These are phyloP conservation scores for Solanum chiquidenum DNA, from an alignment of 257 asterid species.

Conservation along the genomic window DNA sequence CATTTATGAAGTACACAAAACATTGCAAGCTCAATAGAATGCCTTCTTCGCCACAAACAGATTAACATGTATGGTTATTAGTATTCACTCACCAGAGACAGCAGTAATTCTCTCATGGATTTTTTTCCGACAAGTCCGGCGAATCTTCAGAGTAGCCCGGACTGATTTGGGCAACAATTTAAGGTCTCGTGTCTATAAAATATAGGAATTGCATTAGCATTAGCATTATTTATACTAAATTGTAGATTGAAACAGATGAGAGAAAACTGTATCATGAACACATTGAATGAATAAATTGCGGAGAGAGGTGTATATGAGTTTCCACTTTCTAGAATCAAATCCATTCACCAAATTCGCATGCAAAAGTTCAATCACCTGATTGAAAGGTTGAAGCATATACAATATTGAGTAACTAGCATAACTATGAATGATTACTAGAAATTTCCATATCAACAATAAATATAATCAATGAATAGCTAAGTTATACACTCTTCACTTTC, in stretches of 20 bases:
- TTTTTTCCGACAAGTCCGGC: conserved; percentile 64
- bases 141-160: conserved; percentile 45
- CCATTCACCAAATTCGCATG: neutral
- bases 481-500: neutral
- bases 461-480: neutral
- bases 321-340: neutral
- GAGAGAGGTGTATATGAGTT: neutral
- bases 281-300: neutral
- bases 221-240: neutral
- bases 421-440: neutral
- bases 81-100: conserved; percentile 38
- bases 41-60: neutral
- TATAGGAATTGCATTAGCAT: neutral
- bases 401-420: neutral
- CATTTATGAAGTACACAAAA: neutral
- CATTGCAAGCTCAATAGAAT: neutral
- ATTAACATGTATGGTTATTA: neutral
- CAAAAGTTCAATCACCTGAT: neutral
- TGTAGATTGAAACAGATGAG: neutral
- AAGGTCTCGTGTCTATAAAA: conserved; percentile 65
- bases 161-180: conserved; percentile 54
- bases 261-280: neutral
- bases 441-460: neutral
- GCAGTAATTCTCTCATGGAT: conserved; percentile 75
- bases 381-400: neutral